Conservation (phyloP, 1,284 basidiomycete species). For the Cryptococcus sp. region DNA sequence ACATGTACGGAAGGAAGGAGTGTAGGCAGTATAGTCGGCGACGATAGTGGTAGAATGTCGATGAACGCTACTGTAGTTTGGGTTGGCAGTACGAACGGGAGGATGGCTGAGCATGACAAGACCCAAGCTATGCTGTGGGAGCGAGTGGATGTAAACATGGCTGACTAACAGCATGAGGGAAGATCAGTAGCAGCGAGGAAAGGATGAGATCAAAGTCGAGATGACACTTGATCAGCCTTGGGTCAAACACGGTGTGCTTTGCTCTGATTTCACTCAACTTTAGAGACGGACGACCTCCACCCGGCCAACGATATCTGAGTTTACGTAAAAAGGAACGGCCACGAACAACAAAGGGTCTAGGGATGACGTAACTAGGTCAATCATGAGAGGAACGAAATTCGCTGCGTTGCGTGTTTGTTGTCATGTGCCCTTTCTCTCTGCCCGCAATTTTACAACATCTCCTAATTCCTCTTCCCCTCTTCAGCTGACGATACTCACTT, state of each 20-base stretch:
- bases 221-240: neutral
- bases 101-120: too few relatives aligned
- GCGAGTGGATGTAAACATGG: too few relatives aligned
- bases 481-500: neutral
- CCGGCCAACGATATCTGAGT: too few relatives aligned
- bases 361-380: conserved; percentile 7
- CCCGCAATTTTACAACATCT: too few relatives aligned
- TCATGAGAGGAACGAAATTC: neutral
- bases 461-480: neutral
- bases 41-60: conserved; percentile 7
- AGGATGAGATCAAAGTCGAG: too few relatives aligned
- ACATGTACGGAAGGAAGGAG: neutral
- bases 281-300: conserved; percentile 14
- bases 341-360: conserved; percentile 2
- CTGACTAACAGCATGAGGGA: too few relatives aligned
- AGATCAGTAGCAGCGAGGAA: too few relatives aligned
- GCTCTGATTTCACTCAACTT: neutral
- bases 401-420: neutral
- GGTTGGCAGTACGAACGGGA: too few relatives aligned
- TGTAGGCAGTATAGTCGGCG: neutral
- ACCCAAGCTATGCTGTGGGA: too few relatives aligned
- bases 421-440: neutral
- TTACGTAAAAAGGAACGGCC: conserved; percentile 10
- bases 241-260: neutral
- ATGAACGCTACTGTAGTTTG: conserved; percentile 8